Percentiles rank a stretch among this genome's conserved stretches.
Evolutionary conservation across 805 yeast species (phyloP).

Genomic region (Wickerhamiella bombiphila): DNA sequence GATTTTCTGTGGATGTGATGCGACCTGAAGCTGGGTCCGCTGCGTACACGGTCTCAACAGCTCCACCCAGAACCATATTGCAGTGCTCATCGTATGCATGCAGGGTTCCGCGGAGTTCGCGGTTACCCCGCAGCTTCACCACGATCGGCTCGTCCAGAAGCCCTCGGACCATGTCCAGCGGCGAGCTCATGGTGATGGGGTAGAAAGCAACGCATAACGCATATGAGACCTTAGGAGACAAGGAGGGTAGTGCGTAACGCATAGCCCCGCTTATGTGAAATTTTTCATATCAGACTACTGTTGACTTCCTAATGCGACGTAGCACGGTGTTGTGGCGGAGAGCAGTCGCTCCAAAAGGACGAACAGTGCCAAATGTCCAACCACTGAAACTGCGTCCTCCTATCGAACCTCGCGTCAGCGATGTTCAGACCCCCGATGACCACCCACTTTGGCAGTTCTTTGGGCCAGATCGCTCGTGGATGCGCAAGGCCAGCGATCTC

Average conservation of each 20-base stretch:
- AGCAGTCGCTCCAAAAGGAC: too few relatives aligned
- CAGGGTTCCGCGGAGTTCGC: slow-evolving; percentile 78
- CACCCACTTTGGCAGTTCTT: slow-evolving; percentile 97
- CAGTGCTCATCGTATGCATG: slow-evolving; percentile 96
- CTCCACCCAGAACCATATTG: slow-evolving; percentile 88
- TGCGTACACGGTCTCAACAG: slow-evolving; percentile 63
- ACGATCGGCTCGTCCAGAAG: slow-evolving; percentile 75
- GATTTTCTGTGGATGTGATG: slow-evolving; percentile 34
- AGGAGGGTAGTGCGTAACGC: too few relatives aligned
- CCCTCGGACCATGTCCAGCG: slow-evolving; percentile 77
- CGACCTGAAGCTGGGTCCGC: slow-evolving; percentile 36
- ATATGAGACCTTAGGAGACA: too few relatives aligned
- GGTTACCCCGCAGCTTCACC: slow-evolving; percentile 84
- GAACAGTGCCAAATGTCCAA: slow-evolving; percentile 25
- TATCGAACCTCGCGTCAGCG: slow-evolving; percentile 64
- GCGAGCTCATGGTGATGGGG: slow-evolving; percentile 35
- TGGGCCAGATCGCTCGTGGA: slow-evolving; percentile 38
- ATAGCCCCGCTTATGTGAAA: too few relatives aligned
- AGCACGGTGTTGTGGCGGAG: too few relatives aligned
- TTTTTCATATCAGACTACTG: too few relatives aligned
- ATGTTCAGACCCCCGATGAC: slow-evolving; percentile 57
- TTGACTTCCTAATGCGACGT: too few relatives aligned
- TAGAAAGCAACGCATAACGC: too few relatives aligned
- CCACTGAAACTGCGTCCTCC: slow-evolving; percentile 58
- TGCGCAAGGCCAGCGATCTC: slow-evolving; percentile 42